Evolutionary conservation across 306 rosid species (phyloP).

Genomic region (Alnus glutinosa): DNA sequence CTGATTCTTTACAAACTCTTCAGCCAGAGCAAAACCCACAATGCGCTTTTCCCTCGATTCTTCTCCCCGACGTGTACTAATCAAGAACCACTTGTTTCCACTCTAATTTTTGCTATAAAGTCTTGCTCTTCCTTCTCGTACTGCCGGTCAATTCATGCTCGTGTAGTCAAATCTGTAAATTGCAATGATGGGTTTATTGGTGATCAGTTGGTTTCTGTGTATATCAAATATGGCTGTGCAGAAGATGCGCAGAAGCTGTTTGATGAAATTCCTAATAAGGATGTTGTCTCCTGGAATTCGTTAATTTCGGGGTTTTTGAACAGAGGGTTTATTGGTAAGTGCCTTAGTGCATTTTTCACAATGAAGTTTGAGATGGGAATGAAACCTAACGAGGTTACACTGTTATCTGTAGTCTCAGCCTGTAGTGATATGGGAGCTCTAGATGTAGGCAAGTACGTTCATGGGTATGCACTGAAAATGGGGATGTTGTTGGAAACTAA

Average conservation of each 20-base stretch:
- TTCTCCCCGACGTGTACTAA: neutral
- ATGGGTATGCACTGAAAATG: constrained; percentile 54
- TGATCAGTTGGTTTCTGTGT: constrained; percentile 61
- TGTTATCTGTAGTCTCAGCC: constrained; percentile 57
- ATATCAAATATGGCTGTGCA: constrained; percentile 45
- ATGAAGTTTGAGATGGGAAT: constrained; percentile 44
- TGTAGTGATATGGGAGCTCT: constrained; percentile 41
- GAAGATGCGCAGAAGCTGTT: constrained; percentile 61
- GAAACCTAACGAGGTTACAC: constrained; percentile 55
- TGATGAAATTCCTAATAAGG: constrained; percentile 63
- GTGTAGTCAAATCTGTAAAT: constrained; percentile 55
- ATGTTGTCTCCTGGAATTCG: constrained; percentile 69
- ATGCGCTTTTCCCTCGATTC: constrained; percentile 12
- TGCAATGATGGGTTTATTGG: constrained; percentile 73
- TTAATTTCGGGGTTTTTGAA: constrained; percentile 62
- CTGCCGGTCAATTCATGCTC: constrained; percentile 60
- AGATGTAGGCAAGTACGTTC: constrained; percentile 56
- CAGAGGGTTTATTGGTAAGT: constrained; percentile 41
- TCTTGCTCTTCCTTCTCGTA: constrained; percentile 47
- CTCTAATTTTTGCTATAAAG: constrained; percentile 44
- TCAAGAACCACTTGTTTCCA: constrained; percentile 43
- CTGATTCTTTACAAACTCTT: constrained; percentile 22
- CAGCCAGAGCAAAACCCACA: constrained; percentile 16
- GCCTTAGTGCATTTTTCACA: constrained; percentile 43
- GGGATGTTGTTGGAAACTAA: constrained; percentile 53